Conservation (phyloP, 108 stramenopile species). For the Chaetoceros muelleri region DNA sequence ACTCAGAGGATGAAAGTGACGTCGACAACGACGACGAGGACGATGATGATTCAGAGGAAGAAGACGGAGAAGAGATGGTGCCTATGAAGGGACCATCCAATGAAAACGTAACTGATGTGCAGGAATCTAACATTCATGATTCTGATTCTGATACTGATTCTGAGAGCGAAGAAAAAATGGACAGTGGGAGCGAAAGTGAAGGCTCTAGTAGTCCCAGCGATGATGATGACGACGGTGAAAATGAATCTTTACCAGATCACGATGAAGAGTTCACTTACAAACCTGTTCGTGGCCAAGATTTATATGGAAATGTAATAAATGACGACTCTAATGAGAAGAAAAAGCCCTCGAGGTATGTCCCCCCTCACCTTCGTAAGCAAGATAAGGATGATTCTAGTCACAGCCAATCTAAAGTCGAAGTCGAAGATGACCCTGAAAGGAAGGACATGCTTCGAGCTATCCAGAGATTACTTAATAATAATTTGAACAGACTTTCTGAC, state of each 20-base stretch:
- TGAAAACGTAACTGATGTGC: not conserved
- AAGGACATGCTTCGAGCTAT: constrained; percentile 23
- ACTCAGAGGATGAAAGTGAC: not conserved
- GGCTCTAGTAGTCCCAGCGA: constrained; percentile 5
- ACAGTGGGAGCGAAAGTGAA: not conserved
- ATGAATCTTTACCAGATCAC: constrained; percentile 31
- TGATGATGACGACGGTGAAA: constrained; percentile 9
- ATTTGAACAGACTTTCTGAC: constrained; percentile 86
- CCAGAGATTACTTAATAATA: constrained; percentile 69
- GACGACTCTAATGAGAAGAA: not conserved
- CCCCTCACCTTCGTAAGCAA: constrained; percentile 64
- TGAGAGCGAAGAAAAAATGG: constrained; percentile 1
- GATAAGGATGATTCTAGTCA: constrained; percentile 4
- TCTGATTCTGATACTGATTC: constrained; percentile 1
- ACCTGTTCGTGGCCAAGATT: constrained; percentile 84
- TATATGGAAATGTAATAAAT: constrained; percentile 81
- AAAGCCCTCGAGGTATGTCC: constrained; percentile 59
- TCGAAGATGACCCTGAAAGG: constrained; percentile 7
- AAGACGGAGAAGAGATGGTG: constrained; percentile 22
- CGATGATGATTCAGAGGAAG: constrained; percentile 18
- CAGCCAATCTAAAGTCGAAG: not conserved
- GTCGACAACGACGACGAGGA: constrained; percentile 8
- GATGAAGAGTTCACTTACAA: constrained; percentile 64
- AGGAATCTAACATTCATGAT: constrained; percentile 1
- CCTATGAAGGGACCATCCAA: constrained; percentile 25